Evolutionary conservation across 257 asterid species (phyloP).

Genomic region (Thymus quinquecostatus): DNA sequence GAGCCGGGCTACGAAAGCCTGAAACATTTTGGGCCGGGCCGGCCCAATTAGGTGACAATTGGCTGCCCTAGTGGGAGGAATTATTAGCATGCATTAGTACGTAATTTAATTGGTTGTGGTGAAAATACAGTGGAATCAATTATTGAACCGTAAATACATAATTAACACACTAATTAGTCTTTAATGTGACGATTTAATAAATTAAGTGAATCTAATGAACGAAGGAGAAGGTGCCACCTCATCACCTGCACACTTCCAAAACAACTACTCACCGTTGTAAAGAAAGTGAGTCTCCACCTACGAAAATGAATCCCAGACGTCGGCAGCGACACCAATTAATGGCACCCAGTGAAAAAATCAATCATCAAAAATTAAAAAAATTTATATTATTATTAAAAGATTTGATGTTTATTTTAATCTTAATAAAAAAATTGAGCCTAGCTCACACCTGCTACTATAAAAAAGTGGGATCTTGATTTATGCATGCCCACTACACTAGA

Average conservation of each 20-base stretch:
- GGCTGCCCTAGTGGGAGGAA: no score
- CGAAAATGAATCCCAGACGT: conserved; percentile 11
- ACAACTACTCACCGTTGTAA: neutral
- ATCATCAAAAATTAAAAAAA: conserved; percentile 22
- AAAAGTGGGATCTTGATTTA: conserved; percentile 22
- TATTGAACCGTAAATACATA: neutral
- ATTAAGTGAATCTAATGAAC: neutral
- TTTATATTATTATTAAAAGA: conserved; percentile 1
- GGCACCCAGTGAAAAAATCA: conserved; percentile 3
- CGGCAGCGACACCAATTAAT: neutral
- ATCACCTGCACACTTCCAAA: neutral
- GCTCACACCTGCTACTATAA: conserved; percentile 30
- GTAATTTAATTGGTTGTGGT: no score
- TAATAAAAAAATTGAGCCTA: conserved; percentile 15
- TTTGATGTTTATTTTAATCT: conserved; percentile 7
- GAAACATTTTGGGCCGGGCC: no score
- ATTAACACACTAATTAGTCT: no score
- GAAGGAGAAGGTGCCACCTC: neutral
- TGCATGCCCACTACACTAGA: conserved; percentile 31
- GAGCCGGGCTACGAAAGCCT: no score
- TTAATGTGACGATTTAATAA: neutral
- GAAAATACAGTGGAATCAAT: no score
- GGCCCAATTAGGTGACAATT: no score
- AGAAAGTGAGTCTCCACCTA: conserved; percentile 4
- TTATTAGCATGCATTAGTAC: no score